phyloP scores from a whole-genome alignment of 2,329 filamentous ascomycete genomes.

The Colletotrichum limetticola region DNA sequence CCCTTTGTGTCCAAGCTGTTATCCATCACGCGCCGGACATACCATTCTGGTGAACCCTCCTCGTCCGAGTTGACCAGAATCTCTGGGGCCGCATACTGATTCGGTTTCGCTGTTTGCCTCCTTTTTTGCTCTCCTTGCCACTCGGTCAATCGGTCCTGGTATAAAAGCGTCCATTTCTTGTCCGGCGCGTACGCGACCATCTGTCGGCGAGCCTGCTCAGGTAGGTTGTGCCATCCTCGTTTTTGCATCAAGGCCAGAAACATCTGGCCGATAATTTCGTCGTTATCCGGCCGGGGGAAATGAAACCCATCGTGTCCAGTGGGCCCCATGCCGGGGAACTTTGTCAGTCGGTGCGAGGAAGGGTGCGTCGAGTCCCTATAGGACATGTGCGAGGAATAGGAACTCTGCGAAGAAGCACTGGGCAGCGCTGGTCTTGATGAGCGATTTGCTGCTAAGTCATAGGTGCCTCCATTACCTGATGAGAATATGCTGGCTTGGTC shows the following conservation, averaged over 20 bases:
- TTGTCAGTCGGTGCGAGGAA: conserved; percentile 68
- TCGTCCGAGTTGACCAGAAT: conserved; percentile 86
- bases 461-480: conserved; percentile 65
- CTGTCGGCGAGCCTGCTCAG: conserved; percentile 92
- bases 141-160: conserved; percentile 94
- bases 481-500: conserved; percentile 67
- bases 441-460: conserved; percentile 52
- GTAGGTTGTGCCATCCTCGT: conserved; percentile 95
- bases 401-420: conserved; percentile 66
- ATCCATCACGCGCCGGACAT: conserved; percentile 96
- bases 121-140: conserved; percentile 95
- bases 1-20: conserved; percentile 93
- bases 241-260: conserved; percentile 97
- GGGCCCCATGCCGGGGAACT: conserved; percentile 53
- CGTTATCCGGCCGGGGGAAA: conserved; percentile 80
- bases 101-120: conserved; percentile 75
- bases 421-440: conserved; percentile 64
- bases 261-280: conserved; percentile 87
- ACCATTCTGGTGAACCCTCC: conserved; percentile 97
- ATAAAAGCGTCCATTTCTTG: conserved; percentile 98
- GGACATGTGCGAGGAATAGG: conserved; percentile 59
- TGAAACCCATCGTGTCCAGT: conserved; percentile 63
- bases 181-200: conserved; percentile 95
- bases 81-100: conserved; percentile 73
- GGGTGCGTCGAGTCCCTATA: conserved; percentile 47